A percentile compares a stretch with the other conserved stretches of the same genome.
Evolutionary conservation across 257 asterid genomes (phyloP).

Genomic region (Plantago major): DNA sequence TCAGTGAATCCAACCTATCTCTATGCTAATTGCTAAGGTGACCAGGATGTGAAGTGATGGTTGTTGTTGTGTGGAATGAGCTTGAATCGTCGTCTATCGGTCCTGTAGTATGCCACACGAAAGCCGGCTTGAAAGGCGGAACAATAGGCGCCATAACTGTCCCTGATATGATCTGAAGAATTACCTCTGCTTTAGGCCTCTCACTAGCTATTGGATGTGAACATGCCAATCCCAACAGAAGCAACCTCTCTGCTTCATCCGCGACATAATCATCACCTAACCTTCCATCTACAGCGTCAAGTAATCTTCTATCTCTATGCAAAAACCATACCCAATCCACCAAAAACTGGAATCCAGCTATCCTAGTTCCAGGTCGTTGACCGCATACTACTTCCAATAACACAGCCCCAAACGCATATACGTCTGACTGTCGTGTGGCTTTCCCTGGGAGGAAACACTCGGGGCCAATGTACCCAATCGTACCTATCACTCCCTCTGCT

Average conservation of each 20-base stretch:
- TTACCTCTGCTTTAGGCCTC: slow-evolving; percentile 23
- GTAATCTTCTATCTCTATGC: slow-evolving; percentile 25
- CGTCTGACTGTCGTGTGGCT: slow-evolving; percentile 36
- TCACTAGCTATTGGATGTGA: slow-evolving; percentile 36
- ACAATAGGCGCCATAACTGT: not conserved
- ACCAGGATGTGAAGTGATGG: no score
- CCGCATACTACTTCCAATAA: slow-evolving; percentile 33
- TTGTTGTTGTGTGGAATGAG: not conserved
- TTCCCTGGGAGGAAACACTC: slow-evolving; percentile 42
- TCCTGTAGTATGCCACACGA: not conserved
- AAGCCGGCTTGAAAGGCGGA: not conserved
- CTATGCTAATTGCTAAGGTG: no score
- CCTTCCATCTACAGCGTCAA: slow-evolving; percentile 29
- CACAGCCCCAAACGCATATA: slow-evolving; percentile 40
- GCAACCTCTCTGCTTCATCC: slow-evolving; percentile 35
- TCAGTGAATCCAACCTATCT: no score
- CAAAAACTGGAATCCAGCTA: slow-evolving; percentile 22
- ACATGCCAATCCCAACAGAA: slow-evolving; percentile 44
- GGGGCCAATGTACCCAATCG: slow-evolving; percentile 39
- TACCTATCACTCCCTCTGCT: slow-evolving; percentile 38
- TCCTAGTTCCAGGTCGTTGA: slow-evolving; percentile 25
- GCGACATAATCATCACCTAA: slow-evolving; percentile 25
- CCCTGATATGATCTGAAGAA: not conserved
- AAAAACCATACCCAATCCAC: slow-evolving; percentile 41
- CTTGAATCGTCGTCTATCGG: not conserved